Evolutionary conservation across 1,284 basidiomycete genomes (phyloP).

Genomic region (Moesziomyces antarcticus): DNA sequence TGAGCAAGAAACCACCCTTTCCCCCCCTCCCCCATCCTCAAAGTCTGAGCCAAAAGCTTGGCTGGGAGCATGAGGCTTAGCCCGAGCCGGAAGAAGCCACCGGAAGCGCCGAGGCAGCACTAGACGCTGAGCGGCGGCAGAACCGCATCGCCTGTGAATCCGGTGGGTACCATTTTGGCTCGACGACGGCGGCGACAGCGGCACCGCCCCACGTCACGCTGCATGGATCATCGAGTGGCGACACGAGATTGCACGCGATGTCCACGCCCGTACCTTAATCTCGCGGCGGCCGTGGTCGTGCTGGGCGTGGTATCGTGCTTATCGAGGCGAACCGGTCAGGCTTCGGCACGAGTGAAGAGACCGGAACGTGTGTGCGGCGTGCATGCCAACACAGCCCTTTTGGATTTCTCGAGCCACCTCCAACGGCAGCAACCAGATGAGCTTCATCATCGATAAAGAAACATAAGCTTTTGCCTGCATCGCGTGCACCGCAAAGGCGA

Average conservation of each 20-base stretch:
- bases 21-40: too few relatives aligned
- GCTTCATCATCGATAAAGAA: not conserved
- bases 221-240: too few relatives aligned
- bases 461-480: too few relatives aligned
- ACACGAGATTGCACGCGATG: too few relatives aligned
- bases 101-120: not conserved
- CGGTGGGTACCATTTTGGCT: not conserved
- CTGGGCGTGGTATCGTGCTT: too few relatives aligned
- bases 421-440: not conserved
- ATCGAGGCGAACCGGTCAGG: not conserved
- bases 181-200: not conserved
- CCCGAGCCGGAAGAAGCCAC: not conserved
- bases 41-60: not conserved
- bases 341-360: not conserved
- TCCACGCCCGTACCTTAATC: too few relatives aligned
- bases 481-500: too few relatives aligned
- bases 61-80: not conserved
- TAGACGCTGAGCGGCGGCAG: not conserved
- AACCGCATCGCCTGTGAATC: not conserved
- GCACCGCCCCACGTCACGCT: not conserved
- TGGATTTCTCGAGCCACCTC: not conserved
- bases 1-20: not conserved
- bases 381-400: not conserved
- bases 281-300: too few relatives aligned
- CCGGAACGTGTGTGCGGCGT: not conserved